A percentile compares a stretch with the other conserved stretches of the same genome.
Conservation (phyloP, 1,139 yeast genomes). For the Yamadazyma buinensis region DNA sequence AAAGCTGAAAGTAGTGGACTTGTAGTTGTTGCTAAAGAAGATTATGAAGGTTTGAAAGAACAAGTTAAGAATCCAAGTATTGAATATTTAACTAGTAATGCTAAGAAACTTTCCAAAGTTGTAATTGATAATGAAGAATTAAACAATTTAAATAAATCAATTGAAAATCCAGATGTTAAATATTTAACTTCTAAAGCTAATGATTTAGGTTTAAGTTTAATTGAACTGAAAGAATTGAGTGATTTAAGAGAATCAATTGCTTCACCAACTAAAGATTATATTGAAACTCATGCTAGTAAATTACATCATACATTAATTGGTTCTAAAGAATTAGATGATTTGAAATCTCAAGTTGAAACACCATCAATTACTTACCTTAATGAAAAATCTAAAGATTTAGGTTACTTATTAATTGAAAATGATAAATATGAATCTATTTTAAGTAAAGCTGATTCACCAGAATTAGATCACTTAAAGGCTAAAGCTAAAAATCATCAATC, state of each 20-base stretch:
- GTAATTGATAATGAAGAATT: slow-evolving; percentile 16
- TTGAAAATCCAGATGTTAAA: slow-evolving; percentile 22
- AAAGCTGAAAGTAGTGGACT: slow-evolving; percentile 31
- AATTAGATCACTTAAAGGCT: slow-evolving; percentile 16
- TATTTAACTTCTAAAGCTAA: slow-evolving; percentile 20
- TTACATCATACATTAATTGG: slow-evolving; percentile 10
- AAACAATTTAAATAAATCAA: slow-evolving; percentile 11
- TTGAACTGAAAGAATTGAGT: slow-evolving; percentile 17
- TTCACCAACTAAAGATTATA: slow-evolving; percentile 13
- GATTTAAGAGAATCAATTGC: slow-evolving; percentile 15
- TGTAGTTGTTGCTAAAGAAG: slow-evolving; percentile 27
- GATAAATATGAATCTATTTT: slow-evolving; percentile 4
- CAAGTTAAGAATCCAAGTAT: slow-evolving; percentile 24
- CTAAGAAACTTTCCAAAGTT: slow-evolving; percentile 12
- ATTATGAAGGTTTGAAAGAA: slow-evolving; percentile 16
- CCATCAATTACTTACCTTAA: slow-evolving; percentile 22
- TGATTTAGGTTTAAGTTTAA: slow-evolving; percentile 15
- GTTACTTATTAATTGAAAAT: slow-evolving; percentile 6
- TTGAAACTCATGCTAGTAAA: slow-evolving; percentile 12
- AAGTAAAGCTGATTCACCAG: slow-evolving; percentile 9
- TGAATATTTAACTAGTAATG: slow-evolving; percentile 15
- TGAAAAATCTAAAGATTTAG: slow-evolving; percentile 18
- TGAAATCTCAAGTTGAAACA: slow-evolving; percentile 13
- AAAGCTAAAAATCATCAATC: slow-evolving; percentile 18
- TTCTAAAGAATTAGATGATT: slow-evolving; percentile 7